phyloP scores from a whole-genome alignment of 2,329 filamentous ascomycete genomes.

The Metarhizium brunneum region DNA sequence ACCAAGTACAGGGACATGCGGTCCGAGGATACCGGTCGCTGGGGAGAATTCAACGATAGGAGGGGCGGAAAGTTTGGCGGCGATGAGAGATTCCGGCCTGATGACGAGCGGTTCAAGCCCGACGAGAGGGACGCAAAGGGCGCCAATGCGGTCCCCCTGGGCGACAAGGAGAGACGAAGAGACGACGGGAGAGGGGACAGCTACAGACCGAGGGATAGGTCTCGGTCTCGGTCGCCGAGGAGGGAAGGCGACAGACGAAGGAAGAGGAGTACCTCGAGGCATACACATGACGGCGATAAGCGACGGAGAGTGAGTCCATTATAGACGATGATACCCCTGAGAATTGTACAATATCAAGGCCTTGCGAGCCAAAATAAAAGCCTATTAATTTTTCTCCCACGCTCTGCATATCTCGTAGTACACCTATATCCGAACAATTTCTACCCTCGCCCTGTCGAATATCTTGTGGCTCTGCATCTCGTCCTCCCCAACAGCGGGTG shows the following conservation, averaged over 20 bases:
- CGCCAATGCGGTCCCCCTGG: conserved; percentile 62
- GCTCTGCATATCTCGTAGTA: conserved; percentile 2
- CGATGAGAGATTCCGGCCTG: conserved; percentile 61
- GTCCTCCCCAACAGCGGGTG: conserved; percentile 50
- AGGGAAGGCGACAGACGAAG: conserved; percentile 32
- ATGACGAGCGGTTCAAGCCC: conserved; percentile 41
- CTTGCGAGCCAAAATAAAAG: background rate
- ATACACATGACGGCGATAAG: conserved; percentile 50
- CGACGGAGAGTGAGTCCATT: conserved; percentile 48
- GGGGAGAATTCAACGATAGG: conserved; percentile 58
- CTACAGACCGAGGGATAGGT: conserved; percentile 7
- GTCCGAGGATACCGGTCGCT: conserved; percentile 82
- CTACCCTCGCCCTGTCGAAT: conserved; percentile 75
- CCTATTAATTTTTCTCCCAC: too few species aligned
- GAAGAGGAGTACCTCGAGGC: conserved; percentile 49
- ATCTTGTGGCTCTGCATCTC: conserved; percentile 63
- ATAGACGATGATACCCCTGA: conserved; percentile 12
- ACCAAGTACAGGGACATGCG: conserved; percentile 85
- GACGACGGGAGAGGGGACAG: conserved; percentile 8
- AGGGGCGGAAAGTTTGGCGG: conserved; percentile 22
- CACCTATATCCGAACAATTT: conserved; percentile 66
- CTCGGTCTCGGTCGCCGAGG: conserved; percentile 36
- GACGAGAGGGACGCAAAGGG: conserved; percentile 43
- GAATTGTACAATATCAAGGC: background rate
- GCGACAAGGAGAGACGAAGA: conserved; percentile 29